Evolutionary conservation across 305 asterid species (phyloP), one percentile per base, ranked within the genome.

Genomic region (Striga hermonthica): DNA sequence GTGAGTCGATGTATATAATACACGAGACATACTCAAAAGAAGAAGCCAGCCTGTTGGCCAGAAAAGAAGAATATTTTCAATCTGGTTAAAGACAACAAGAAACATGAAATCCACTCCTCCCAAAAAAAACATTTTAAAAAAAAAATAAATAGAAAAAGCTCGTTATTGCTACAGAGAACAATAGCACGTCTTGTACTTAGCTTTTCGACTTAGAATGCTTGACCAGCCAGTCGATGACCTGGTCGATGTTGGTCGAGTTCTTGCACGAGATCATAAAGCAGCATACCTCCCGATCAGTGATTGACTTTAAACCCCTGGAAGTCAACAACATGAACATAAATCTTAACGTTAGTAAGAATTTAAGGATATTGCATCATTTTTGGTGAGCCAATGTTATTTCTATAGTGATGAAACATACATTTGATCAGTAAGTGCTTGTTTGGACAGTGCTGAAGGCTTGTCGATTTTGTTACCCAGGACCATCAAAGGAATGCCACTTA

Each of bases 211-310:
- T 93, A 0, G 97, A 93, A 68, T 93, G 99, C 85, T 90, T 93
- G 31, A 93, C 91, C 6, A 93, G 92, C 99, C 99, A 93, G 60
- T 93, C 95, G 37, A 93, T 90, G 66, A 93, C 99, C 71, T 85
- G 88, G 72, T 93, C 96, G 36, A 93, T 93, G 75, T 93, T 93
- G 34, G 92, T 86, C 1, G 96, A 93, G 80, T 83, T 86, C 83
- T 93, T 93, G 95, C 97, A 90, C 4, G 99, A 93, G 80, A 93
- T 90, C 97, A 90, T 90, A 74, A 74, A 90, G 91, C 99, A 90
- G 86, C 99, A 90, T 0, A 93, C 99, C 78, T 93, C 99, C 76
- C 99, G 79, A 62, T 86, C 96, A 4, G 92, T 80, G 55, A 93
- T 83, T 4, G 90, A 81, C 68, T 84, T 86, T 65, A 93, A 81